These are phyloP conservation scores for Xylariaceae sp. DNA, from an alignment of 2,329 filamentous ascomycete species.

Conservation along the genomic window DNA sequence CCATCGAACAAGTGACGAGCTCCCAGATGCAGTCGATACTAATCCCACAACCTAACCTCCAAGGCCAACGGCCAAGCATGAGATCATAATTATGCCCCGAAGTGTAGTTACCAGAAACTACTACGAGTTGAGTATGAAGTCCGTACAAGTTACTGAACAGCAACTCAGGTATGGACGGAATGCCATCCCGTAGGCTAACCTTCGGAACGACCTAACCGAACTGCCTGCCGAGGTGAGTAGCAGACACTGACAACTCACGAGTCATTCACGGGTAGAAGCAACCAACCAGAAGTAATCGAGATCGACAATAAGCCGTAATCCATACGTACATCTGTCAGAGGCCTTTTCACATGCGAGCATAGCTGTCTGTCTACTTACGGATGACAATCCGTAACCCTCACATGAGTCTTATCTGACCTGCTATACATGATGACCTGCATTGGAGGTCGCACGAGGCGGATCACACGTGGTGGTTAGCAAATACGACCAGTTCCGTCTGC, in stretches of 20 bases:
- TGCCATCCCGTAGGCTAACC: not conserved
- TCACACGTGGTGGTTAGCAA: no score
- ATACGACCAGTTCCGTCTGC: no score
- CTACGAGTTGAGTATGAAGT: not conserved
- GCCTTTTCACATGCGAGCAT: not conserved
- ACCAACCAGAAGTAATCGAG: not conserved
- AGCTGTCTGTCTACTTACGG: not conserved
- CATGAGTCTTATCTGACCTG: no score
- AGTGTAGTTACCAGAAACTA: not conserved
- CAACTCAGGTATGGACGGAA: not conserved
- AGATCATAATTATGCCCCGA: not conserved
- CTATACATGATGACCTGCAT: no score
- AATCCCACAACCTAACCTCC: not conserved
- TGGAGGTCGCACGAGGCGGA: no score
- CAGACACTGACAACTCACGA: not conserved
- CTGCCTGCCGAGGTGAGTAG: not conserved
- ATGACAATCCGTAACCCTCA: not conserved
- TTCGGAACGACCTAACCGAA: not conserved
- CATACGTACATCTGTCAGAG: no score
- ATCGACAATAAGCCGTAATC: not conserved
- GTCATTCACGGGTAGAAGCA: not conserved
- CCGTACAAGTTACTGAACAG: not conserved
- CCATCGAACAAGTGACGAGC: not conserved
- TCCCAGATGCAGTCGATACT: not conserved
- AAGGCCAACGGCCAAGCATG: not conserved